Base-by-base conservation (phyloP, 2,329 filamentous ascomycete species). In the Fusarium nurragi region DNA sequence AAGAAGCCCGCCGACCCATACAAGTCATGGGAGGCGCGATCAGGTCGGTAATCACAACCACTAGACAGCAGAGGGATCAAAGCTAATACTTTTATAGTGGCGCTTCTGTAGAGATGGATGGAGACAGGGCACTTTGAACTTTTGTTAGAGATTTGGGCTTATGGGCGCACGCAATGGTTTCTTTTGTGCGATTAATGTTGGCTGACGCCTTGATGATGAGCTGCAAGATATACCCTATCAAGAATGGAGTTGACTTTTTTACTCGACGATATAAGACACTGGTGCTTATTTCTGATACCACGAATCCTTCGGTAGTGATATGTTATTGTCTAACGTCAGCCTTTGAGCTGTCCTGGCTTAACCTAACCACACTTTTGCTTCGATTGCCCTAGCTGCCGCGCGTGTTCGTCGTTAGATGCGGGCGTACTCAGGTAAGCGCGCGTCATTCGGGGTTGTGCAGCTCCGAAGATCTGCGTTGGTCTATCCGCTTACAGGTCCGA, bases 11-110 rank as follows among this genome's bases (percentile, higher is more conserved):
- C 51, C 14, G 66, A 72, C 11, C 66, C 68, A 5, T 58, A 52
- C 39, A 71, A 71, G 61, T 70, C 67, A 7, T 72, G 70, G 70
- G 70, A 72, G 26, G 70, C 70, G 8, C 70, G 70, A 48, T 61
- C 64, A 40, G 54, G 70, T 72, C 50, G 62, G 70, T 52, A 11
- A 34, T 9, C 13, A 13, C 7, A n/a, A 5, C 11, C 21, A 14
- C 19, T n/a, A 26, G 6, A 43, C 6, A 44, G 32, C 26, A 14
- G 5, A 14, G 9, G 19, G 19, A 44, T n/a, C 16, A 46, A 51
- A 39, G 38, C 56, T 56, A 46, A 61, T 40, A 40, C 23, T 14
- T 22, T 10, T 3, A 6, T 5, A 70, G 68, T 65, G 55, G 68
- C 68, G 28, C 26, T 71, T 7, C 54, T 71, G 26, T 71, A 28